Evolutionary conservation across 1,284 basidiomycete species (phyloP).

Genomic region (Naganishia liquefaciens): DNA sequence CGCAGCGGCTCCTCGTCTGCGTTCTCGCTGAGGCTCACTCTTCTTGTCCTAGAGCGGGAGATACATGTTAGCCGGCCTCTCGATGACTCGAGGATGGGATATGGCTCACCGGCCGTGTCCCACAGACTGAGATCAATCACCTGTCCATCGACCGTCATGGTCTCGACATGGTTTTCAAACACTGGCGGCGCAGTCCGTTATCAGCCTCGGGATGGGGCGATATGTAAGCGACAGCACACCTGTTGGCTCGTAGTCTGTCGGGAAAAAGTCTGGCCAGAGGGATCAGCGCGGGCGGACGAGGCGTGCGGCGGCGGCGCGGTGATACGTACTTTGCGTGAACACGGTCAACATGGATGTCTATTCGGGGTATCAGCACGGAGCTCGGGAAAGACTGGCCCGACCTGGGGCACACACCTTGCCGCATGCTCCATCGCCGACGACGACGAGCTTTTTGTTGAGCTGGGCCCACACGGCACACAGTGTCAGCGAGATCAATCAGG

Average conservation of each 20-base stretch:
- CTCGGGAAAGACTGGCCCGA: too few relatives aligned
- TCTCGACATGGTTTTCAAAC: slow-evolving; percentile 91
- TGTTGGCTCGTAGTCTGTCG: slow-evolving; percentile 67
- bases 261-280: slow-evolving; percentile 44
- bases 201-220: slow-evolving; percentile 7
- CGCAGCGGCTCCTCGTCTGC: neutral
- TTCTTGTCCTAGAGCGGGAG: slow-evolving; percentile 21
- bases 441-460: slow-evolving; percentile 70
- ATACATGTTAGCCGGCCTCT: neutral
- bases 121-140: slow-evolving; percentile 86
- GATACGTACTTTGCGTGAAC: slow-evolving; percentile 47
- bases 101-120: slow-evolving; percentile 82
- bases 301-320: neutral
- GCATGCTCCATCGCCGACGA: slow-evolving; percentile 90
- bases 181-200: slow-evolving; percentile 47
- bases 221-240: slow-evolving; percentile 45
- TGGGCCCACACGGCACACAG: slow-evolving; percentile 23
- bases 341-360: slow-evolving; percentile 65
- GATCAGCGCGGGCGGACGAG: neutral
- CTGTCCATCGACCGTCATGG: slow-evolving; percentile 76
- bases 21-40: slow-evolving; percentile 6
- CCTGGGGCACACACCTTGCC: slow-evolving; percentile 64
- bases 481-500: neutral
- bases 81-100: slow-evolving; percentile 41
- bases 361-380: slow-evolving; percentile 41